Evolutionary conservation across 129 eudicot species (phyloP).

Genomic region (Chrysanthemum seticuspe): DNA sequence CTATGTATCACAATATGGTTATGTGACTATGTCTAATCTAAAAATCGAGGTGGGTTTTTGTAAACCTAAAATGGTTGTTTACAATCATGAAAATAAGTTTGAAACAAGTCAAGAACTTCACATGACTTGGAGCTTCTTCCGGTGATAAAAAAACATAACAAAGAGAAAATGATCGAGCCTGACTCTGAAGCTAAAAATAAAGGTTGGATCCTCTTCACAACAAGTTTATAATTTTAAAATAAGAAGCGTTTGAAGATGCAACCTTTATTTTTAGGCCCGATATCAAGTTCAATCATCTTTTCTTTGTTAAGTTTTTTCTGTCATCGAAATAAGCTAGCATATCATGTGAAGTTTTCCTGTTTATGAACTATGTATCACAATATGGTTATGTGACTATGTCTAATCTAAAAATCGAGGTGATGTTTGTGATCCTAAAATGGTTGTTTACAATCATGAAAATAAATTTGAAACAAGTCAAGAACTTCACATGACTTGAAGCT

Average conservation of each 20-base stretch:
- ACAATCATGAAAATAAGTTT: constrained; percentile 35
- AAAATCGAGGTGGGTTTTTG: not conserved
- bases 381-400: no score
- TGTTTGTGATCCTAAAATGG: constrained; percentile 1
- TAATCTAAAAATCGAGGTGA: not conserved
- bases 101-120: constrained; percentile 49
- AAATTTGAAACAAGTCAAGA: constrained; percentile 42
- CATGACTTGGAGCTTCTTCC: constrained; percentile 70
- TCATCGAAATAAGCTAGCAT: constrained; percentile 61
- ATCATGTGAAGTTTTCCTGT: constrained; percentile 43
- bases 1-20: no score
- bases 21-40: no score
- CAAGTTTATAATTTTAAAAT: no score
- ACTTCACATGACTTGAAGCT: constrained; percentile 59
- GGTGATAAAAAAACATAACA: constrained; percentile 51
- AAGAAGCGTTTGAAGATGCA: no score
- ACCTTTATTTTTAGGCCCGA: constrained; percentile 47
- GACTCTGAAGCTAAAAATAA: constrained; percentile 54
- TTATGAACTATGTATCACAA: no score
- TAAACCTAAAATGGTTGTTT: constrained; percentile 2
- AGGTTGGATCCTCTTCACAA: constrained; percentile 37
- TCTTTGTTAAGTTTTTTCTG: constrained; percentile 51
- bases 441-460: constrained; percentile 24
- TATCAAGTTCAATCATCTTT: constrained; percentile 53
- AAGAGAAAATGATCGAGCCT: constrained; percentile 50